Evolutionary conservation across 495 filamentous ascomycete genomes (phyloP).

Genomic region (Talaromyces borbonicus): DNA sequence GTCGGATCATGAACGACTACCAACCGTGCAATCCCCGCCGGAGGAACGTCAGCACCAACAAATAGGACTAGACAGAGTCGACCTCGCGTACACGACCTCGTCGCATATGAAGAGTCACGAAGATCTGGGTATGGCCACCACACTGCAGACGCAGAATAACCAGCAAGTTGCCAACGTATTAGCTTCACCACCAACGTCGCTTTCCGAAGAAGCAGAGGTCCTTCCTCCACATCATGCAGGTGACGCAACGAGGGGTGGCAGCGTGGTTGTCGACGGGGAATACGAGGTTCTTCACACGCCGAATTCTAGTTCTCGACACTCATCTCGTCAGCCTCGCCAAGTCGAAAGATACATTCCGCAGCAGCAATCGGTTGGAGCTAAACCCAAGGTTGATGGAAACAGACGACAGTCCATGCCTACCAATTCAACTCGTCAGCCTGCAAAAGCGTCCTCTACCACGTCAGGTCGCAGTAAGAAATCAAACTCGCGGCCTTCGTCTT

Average conservation of each 20-base stretch:
- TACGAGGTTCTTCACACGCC: constrained; percentile 29
- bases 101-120: constrained; percentile 26
- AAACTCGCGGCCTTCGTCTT: constrained; percentile 33
- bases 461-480: constrained; percentile 26
- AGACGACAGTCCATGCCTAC: constrained; percentile 14
- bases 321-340: constrained; percentile 40
- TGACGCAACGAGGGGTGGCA: constrained; percentile 7
- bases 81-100: constrained; percentile 30
- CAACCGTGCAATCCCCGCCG: constrained; percentile 6
- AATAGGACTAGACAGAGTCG: background rate
- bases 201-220: constrained; percentile 37
- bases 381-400: constrained; percentile 20
- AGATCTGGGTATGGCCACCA: constrained; percentile 6
- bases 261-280: constrained; percentile 28
- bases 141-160: constrained; percentile 11
- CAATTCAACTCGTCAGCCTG: constrained; percentile 7
- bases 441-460: constrained; percentile 23
- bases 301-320: constrained; percentile 39
- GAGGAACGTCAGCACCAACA: background rate
- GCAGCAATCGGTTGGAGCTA: constrained; percentile 16
- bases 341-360: constrained; percentile 36
- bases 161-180: constrained; percentile 25
- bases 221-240: constrained; percentile 19
- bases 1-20: background rate
- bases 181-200: constrained; percentile 44